Base-by-base conservation (phyloP, 371 early-diverging fungal species). In the Rhizopus arrhizus region DNA sequence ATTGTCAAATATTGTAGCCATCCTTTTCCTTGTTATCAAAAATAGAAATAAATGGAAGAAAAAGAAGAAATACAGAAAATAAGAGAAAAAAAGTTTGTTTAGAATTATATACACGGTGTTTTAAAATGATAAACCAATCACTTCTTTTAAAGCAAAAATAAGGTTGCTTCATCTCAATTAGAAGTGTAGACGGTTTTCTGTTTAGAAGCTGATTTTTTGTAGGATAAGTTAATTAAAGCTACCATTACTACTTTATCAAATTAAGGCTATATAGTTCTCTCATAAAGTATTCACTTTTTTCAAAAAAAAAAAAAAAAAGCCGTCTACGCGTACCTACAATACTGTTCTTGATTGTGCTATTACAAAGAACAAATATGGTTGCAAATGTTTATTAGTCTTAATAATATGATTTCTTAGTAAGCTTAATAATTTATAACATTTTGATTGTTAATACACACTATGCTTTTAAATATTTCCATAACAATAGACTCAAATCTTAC, bases 391-490 rank as follows among this genome's bases (percentile, higher is more conserved):
- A 22, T 22, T 22, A 22, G 22, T 22, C 22, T 22, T 2, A 22
- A 22, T 22, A 22, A 22, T 22, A 22, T 22, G 22, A 22, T 22
- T 22, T 22, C 22, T 22, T 22, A 22, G 22, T 22, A 22, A 22
- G 22, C 22, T 22, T 22, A 22, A 67, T 92, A 92, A 35, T 97
- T 87, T 59, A 98, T 73, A 31, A 95, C 95, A 0, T 97, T 97
- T 58, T 95, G 95, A 62, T 95, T 95, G 29, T 91, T 95, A 68
- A 98, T 90, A 57, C 98, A 95, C 59, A 98, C 79, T 58, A 99
- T 96, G 69, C 95, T 94, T 94, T 89, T 88, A 66, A 95, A 95
- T 36, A 96, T 85, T 67, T 97, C 99, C 95, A 99, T 93, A 60
- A 97, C 98, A 38, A 98, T 73, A 4, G 84, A 79, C 51, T 88